phyloP scores from a whole-genome alignment of 192 early-diverging fungal genomes.

The Gaertneriomyces semiglobifer region DNA sequence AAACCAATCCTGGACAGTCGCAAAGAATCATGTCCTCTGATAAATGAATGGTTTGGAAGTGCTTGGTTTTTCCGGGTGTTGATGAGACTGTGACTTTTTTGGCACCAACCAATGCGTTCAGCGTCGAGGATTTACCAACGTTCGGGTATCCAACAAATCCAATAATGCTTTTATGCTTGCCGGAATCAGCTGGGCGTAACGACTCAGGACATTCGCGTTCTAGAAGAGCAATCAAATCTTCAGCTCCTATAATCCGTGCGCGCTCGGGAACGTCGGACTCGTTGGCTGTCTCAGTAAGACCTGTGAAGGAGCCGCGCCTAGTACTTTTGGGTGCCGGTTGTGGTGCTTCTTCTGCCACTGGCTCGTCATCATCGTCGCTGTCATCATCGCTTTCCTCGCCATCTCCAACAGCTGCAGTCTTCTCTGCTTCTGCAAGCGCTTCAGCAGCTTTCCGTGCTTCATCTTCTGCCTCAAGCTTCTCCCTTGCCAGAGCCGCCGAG shows the following conservation, averaged over 20 bases:
- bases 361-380: slow-evolving; percentile 28
- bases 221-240: slow-evolving; percentile 68
- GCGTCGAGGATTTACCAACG: slow-evolving; percentile 98
- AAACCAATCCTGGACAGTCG: slow-evolving; percentile 98
- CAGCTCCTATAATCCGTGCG: slow-evolving; percentile 60
- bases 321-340: not conserved
- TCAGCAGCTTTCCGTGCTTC: slow-evolving; percentile 25
- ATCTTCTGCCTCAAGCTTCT: slow-evolving; percentile 70
- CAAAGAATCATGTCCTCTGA: slow-evolving; percentile 82
- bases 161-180: slow-evolving; percentile 66
- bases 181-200: slow-evolving; percentile 12
- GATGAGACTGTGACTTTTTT: slow-evolving; percentile 92
- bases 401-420: not conserved
- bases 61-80: slow-evolving; percentile 99
- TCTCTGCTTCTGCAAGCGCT: slow-evolving; percentile 20
- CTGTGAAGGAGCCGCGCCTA: slow-evolving; percentile 18
- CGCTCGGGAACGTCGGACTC: slow-evolving; percentile 52
- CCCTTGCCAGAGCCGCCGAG: slow-evolving; percentile 81
- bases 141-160: slow-evolving; percentile 99
- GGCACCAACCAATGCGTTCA: slow-evolving; percentile 93
- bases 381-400: slow-evolving; percentile 24
- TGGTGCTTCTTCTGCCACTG: slow-evolving; percentile 26
- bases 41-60: slow-evolving; percentile 98
- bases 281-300: slow-evolving; percentile 43
- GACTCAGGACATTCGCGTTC: slow-evolving; percentile 53